Evolutionary conservation across 306 rosid species (phyloP).

Genomic region (Fragaria ananassa): DNA sequence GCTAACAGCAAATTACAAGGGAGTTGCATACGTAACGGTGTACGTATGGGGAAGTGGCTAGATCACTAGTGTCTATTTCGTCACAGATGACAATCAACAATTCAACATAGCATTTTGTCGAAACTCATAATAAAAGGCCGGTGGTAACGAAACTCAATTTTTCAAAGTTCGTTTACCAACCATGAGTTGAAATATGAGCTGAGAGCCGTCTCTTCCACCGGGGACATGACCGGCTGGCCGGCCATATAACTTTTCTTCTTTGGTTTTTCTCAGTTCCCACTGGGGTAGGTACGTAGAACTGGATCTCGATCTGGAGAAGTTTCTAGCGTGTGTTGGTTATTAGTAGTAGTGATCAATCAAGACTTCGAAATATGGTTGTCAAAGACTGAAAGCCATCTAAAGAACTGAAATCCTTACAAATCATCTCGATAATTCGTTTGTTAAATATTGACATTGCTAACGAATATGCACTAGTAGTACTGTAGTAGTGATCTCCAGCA

Average conservation of each 20-base stretch:
- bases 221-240: background rate
- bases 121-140: background rate
- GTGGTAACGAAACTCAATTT: background rate
- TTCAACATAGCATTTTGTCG: background rate
- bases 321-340: background rate
- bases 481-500: background rate
- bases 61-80: background rate
- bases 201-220: background rate
- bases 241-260: background rate
- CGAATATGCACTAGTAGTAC: too few species aligned
- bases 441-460: too few species aligned
- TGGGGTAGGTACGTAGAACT: background rate
- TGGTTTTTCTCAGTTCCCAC: background rate
- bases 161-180: background rate
- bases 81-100: background rate
- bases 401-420: too few species aligned
- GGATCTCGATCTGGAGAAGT: background rate
- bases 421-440: too few species aligned
- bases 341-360: background rate
- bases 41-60: background rate
- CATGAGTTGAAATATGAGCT: background rate
- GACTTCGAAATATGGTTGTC: background rate
- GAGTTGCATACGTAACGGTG: background rate
- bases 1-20: background rate
- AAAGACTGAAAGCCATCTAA: background rate